Conservation (phyloP, 2,329 filamentous ascomycete species). For the Epichloe sp. region DNA sequence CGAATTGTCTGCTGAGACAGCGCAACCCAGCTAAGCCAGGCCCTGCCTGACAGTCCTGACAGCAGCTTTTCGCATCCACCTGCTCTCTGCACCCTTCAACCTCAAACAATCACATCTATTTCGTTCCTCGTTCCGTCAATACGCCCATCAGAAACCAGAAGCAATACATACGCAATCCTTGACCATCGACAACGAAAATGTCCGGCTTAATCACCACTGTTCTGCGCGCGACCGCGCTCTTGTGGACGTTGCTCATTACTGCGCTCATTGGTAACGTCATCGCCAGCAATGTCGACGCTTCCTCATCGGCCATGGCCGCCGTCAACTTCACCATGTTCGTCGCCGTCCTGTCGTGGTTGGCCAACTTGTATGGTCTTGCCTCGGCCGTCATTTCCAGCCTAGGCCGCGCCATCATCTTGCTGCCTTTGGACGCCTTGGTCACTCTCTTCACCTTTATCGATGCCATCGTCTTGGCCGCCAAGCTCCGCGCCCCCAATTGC, state of each 20-base stretch:
- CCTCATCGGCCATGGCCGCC: slow-evolving; percentile 29
- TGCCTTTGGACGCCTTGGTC: slow-evolving; percentile 44
- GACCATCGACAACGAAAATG: slow-evolving; percentile 9
- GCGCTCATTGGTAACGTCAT: slow-evolving; percentile 47
- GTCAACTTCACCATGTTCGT: slow-evolving; percentile 60
- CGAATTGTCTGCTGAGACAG: neutral
- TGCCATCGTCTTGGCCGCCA: slow-evolving; percentile 57
- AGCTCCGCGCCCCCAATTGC: slow-evolving; percentile 58
- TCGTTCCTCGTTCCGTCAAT: neutral
- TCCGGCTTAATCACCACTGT: slow-evolving; percentile 29
- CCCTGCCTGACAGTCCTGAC: neutral
- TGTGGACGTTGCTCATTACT: slow-evolving; percentile 39
- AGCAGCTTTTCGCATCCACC: neutral
- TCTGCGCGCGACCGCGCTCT: slow-evolving; percentile 35
- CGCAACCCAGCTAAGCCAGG: neutral
- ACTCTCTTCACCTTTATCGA: slow-evolving; percentile 58
- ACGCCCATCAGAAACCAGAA: neutral
- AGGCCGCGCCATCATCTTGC: slow-evolving; percentile 36
- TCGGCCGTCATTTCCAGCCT: slow-evolving; percentile 40
- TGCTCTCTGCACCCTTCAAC: neutral
- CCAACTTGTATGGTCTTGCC: slow-evolving; percentile 48
- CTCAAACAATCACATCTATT: neutral
- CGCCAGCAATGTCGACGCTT: slow-evolving; percentile 32
- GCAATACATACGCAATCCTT: neutral
- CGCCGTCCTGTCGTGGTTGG: slow-evolving; percentile 51